Evolutionary conservation across 768 basidiomycete species (phyloP).

Genomic region (Heimioporus sp.): DNA sequence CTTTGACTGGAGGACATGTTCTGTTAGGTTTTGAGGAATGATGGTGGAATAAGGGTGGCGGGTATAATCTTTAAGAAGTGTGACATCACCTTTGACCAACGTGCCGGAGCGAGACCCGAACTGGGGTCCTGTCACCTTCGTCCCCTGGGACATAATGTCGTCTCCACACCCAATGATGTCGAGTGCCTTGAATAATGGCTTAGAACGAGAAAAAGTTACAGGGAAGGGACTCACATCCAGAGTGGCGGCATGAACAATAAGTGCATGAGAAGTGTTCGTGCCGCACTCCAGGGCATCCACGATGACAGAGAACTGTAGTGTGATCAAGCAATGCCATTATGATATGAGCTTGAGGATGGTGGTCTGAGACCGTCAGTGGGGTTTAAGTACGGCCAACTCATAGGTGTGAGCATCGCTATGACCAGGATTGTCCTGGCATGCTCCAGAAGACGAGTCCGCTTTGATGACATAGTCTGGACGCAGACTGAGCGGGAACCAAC

Average conservation of each 20-base stretch:
- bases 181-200: constrained; percentile 36
- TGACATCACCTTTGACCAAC: constrained; percentile 32
- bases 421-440: too few relatives aligned
- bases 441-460: too few relatives aligned
- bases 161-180: constrained; percentile 44
- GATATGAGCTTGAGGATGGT: too few relatives aligned
- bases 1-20: constrained; percentile 37
- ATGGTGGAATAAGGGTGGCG: constrained; percentile 42
- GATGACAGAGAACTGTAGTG: constrained; percentile 43
- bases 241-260: constrained; percentile 52
- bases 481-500: too few relatives aligned
- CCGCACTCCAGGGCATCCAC: constrained; percentile 40
- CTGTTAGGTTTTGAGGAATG: constrained; percentile 47
- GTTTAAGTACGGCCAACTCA: too few relatives aligned
- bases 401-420: too few relatives aligned
- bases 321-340: constrained; percentile 30
- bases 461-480: too few relatives aligned
- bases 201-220: not conserved
- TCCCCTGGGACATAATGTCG: constrained; percentile 38
- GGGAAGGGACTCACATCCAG: constrained; percentile 40
- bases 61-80: constrained; percentile 39
- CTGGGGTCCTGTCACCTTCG: constrained; percentile 21
- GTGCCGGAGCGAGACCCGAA: constrained; percentile 32
- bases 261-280: constrained; percentile 44
- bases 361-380: too few relatives aligned